phyloP scores from a whole-genome alignment of 345 rosid species.

The Litchi chinensis region DNA sequence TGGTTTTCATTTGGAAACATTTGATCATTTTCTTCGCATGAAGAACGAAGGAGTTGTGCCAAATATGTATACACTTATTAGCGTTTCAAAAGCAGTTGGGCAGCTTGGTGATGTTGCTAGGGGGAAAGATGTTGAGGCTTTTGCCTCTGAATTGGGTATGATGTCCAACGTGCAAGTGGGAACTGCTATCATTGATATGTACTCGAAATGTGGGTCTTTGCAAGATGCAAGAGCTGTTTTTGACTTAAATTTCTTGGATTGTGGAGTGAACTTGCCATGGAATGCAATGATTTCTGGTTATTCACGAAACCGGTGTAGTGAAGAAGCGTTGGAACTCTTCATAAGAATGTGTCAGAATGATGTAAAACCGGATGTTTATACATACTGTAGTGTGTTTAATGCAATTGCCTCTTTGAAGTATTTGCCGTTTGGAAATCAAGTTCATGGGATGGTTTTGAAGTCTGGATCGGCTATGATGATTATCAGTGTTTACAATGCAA shows the following conservation, averaged over 20 bases:
- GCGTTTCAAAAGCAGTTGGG: constrained; percentile 46
- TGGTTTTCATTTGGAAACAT: constrained; percentile 39
- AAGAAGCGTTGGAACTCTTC: constrained; percentile 38
- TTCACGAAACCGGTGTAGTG: constrained; percentile 21
- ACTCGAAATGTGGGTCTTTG: constrained; percentile 40
- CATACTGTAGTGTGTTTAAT: constrained; percentile 44
- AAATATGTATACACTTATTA: constrained; percentile 32
- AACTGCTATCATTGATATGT: constrained; percentile 54
- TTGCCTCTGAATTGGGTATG: constrained; percentile 34
- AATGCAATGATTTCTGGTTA: constrained; percentile 51
- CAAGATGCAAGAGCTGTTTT: constrained; percentile 36
- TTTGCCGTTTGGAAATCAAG: constrained; percentile 32
- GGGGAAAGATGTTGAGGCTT: constrained; percentile 31
- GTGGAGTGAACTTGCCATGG: constrained; percentile 38
- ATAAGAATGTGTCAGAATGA: constrained; percentile 36
- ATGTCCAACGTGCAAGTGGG: constrained; percentile 37
- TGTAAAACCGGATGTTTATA: constrained; percentile 36
- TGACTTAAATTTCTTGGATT: constrained; percentile 27
- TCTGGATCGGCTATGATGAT: constrained; percentile 19
- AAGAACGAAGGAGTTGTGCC: constrained; percentile 27
- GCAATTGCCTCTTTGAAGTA: constrained; percentile 33
- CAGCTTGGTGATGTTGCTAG: constrained; percentile 34
- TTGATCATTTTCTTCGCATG: constrained; percentile 39
- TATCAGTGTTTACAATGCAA: constrained; percentile 37
- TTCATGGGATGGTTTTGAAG: constrained; percentile 45